phyloP scores from a whole-genome alignment of 2,329 filamentous ascomycete species.

The Aspergillus amoenus region DNA sequence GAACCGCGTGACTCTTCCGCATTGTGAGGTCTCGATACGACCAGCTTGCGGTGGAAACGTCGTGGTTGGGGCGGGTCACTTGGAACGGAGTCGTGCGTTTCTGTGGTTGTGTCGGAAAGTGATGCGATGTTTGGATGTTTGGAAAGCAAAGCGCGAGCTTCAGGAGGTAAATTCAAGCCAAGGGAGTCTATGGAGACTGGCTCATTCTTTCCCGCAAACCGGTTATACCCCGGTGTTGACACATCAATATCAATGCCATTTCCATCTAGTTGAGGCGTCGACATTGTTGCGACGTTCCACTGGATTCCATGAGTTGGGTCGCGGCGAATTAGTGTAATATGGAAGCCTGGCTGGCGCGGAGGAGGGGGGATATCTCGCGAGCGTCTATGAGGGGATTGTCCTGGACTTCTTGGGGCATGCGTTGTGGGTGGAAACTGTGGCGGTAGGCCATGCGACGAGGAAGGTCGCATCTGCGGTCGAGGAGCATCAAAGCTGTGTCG shows the following conservation, averaged over 20 bases:
- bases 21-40: slow-evolving; percentile 29
- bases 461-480: slow-evolving; percentile 26
- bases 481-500: slow-evolving; percentile 33
- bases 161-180: slow-evolving; percentile 24
- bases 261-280: slow-evolving; percentile 34
- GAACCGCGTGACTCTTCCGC: slow-evolving; percentile 21
- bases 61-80: slow-evolving; percentile 23
- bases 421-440: slow-evolving; percentile 18
- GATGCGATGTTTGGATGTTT: slow-evolving; percentile 5
- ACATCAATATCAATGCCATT: slow-evolving; percentile 54
- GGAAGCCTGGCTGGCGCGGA: slow-evolving; percentile 29
- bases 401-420: slow-evolving; percentile 27
- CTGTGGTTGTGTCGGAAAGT: slow-evolving; percentile 4
- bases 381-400: slow-evolving; percentile 26
- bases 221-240: slow-evolving; percentile 59
- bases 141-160: slow-evolving; percentile 10
- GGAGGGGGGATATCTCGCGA: slow-evolving; percentile 10
- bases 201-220: slow-evolving; percentile 49
- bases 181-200: slow-evolving; percentile 34
- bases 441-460: slow-evolving; percentile 18
- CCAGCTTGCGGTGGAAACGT: slow-evolving; percentile 34
- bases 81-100: slow-evolving; percentile 6
- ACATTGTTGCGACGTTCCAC: slow-evolving; percentile 72
- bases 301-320: slow-evolving; percentile 68
- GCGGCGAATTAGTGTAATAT: slow-evolving; percentile 67